Conservation (phyloP, 2,329 filamentous ascomycete species). For the Nannizziopsis barbatae region DNA sequence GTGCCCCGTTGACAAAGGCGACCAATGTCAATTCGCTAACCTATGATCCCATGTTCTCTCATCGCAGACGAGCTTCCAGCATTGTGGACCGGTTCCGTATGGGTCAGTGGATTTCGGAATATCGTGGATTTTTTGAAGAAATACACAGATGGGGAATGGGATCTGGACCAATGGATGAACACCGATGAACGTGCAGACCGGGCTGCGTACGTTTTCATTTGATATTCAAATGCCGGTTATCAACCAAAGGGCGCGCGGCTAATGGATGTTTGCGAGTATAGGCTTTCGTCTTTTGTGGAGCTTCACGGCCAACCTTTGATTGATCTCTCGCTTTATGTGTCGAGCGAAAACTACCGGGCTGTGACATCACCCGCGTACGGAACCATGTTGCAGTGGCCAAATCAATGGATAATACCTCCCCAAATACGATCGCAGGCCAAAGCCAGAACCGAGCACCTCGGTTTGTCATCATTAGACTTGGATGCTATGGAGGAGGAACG, state of each 20-base stretch:
- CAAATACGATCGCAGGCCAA: slow-evolving; percentile 60
- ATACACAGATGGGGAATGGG: slow-evolving; percentile 39
- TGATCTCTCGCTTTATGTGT: slow-evolving; percentile 81
- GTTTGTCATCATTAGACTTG: slow-evolving; percentile 56
- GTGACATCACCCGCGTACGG: slow-evolving; percentile 72
- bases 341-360: slow-evolving; percentile 72
- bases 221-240: too few species aligned
- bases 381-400: slow-evolving; percentile 67
- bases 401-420: slow-evolving; percentile 76
- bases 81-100: slow-evolving; percentile 44
- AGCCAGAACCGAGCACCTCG: slow-evolving; percentile 56
- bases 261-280: slow-evolving; percentile 11
- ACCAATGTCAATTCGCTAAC: slow-evolving; percentile 10
- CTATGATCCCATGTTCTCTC: neutral
- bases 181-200: slow-evolving; percentile 39
- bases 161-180: slow-evolving; percentile 37
- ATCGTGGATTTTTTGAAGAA: slow-evolving; percentile 43
- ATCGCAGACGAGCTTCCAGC: slow-evolving; percentile 45
- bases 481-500: slow-evolving; percentile 36
- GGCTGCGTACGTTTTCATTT: slow-evolving; percentile 34
- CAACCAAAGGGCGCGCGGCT: neutral
- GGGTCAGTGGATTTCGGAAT: slow-evolving; percentile 44
- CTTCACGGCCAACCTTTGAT: slow-evolving; percentile 65
- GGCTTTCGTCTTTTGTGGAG: slow-evolving; percentile 56
- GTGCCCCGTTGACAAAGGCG: slow-evolving; percentile 23